Evolutionary conservation across 1,284 basidiomycete species (phyloP).

Genomic region (Sutorius eximius): DNA sequence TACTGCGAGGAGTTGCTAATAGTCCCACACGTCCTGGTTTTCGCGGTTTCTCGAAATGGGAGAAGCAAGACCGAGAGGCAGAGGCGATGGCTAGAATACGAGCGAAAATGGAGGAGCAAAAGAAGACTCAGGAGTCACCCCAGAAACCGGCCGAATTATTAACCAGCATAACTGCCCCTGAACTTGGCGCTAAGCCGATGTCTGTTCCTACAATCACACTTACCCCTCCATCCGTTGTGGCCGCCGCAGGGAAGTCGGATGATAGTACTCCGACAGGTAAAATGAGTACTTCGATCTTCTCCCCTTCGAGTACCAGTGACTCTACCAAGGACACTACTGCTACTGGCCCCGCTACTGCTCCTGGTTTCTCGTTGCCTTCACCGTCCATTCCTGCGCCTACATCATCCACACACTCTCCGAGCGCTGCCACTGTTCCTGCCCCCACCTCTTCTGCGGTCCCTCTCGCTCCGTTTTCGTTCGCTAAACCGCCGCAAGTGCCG

Average conservation of each 20-base stretch:
- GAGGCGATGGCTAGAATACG: constrained; percentile 69
- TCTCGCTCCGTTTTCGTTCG: constrained; percentile 17
- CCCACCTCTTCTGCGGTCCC: constrained; percentile 4
- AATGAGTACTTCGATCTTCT: constrained; percentile 13
- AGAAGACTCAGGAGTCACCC: constrained; percentile 29
- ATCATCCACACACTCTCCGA: constrained; percentile 8
- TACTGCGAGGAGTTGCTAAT: constrained; percentile 42
- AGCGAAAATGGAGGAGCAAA: constrained; percentile 46
- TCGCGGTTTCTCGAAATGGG: constrained; percentile 71
- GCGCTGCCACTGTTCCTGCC: not conserved
- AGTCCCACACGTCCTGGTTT: constrained; percentile 52
- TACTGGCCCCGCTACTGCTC: constrained; percentile 6
- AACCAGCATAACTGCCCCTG: constrained; percentile 28
- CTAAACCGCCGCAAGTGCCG: constrained; percentile 16
- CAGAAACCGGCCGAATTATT: constrained; percentile 13
- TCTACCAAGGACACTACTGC: constrained; percentile 13
- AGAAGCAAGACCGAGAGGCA: constrained; percentile 79
- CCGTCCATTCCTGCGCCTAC: constrained; percentile 8
- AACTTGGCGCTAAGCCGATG: constrained; percentile 20
- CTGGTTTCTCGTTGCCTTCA: constrained; percentile 16
- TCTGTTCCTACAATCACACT: constrained; percentile 31
- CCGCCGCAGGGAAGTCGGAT: constrained; percentile 7
- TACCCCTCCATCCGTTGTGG: constrained; percentile 25
- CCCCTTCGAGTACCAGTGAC: constrained; percentile 6
- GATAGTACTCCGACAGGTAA: constrained; percentile 14